Conservation (phyloP, 2,329 filamentous ascomycete genomes). For the Tolypocladium pustulatum region DNA sequence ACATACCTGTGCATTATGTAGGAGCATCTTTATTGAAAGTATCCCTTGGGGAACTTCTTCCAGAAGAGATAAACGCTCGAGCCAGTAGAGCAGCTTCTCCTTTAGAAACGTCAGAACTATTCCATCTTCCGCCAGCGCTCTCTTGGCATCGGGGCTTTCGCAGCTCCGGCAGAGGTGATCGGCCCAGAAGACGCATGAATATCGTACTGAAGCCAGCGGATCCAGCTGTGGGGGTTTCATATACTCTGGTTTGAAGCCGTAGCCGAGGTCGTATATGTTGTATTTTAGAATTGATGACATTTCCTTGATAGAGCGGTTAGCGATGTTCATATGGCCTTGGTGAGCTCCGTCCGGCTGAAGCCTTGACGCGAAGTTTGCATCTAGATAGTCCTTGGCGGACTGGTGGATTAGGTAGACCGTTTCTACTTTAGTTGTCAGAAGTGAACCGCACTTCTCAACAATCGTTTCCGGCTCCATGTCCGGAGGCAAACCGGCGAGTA, state of each 20-base stretch:
- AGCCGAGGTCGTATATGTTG: slow-evolving; percentile 23
- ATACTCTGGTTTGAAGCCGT: slow-evolving; percentile 3
- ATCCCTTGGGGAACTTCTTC: neutral
- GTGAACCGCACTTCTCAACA: neutral
- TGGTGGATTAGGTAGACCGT: neutral
- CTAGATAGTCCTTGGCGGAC: neutral
- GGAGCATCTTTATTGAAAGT: neutral
- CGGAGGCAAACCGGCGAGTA: neutral
- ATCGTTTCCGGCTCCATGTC: neutral
- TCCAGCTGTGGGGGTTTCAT: slow-evolving; percentile 5
- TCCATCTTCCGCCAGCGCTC: neutral
- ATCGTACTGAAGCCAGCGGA: slow-evolving; percentile 6
- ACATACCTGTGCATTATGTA: neutral
- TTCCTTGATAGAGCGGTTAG: slow-evolving; percentile 20
- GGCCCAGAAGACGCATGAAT: slow-evolving; percentile 11
- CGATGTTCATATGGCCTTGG: slow-evolving; percentile 18
- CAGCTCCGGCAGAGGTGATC: slow-evolving; percentile 1
- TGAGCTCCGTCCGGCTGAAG: slow-evolving; percentile 17
- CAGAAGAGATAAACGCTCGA: neutral
- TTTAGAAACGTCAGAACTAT: neutral
- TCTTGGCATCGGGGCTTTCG: neutral
- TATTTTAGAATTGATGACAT: slow-evolving; percentile 17
- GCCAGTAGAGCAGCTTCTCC: neutral
- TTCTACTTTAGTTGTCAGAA: neutral
- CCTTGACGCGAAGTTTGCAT: neutral